Evolutionary conservation across 768 basidiomycete genomes (phyloP).

Genomic region (Russula brevipes): DNA sequence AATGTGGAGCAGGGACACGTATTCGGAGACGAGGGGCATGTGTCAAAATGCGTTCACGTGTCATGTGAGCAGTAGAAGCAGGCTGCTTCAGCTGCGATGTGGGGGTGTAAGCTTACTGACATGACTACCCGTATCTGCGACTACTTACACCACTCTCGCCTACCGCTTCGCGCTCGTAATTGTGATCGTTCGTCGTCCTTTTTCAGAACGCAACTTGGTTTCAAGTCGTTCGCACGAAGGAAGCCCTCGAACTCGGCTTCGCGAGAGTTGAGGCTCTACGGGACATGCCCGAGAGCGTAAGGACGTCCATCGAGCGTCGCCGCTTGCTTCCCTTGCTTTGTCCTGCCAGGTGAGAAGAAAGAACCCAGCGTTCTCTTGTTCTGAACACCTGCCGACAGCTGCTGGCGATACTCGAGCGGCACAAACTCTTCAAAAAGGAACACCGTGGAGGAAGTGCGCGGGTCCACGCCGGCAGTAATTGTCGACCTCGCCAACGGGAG

Average conservation of each 20-base stretch:
- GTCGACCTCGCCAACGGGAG: conserved; percentile 42
- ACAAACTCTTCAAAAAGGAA: conserved; percentile 94
- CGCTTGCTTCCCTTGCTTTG: conserved; percentile 73
- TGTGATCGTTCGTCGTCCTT: too few relatives aligned
- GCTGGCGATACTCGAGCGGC: conserved; percentile 78
- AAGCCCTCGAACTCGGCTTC: conserved; percentile 81
- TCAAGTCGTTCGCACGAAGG: conserved; percentile 38
- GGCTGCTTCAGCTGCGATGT: too few relatives aligned
- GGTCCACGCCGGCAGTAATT: conserved; percentile 44
- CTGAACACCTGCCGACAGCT: conserved; percentile 52
- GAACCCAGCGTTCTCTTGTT: conserved; percentile 59
- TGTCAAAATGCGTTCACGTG: too few relatives aligned
- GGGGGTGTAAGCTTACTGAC: too few relatives aligned
- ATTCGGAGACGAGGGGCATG: too few relatives aligned
- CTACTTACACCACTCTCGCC: too few relatives aligned
- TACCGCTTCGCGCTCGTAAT: too few relatives aligned
- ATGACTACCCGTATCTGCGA: too few relatives aligned
- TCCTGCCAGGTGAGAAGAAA: conserved; percentile 51
- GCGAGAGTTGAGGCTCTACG: conserved; percentile 47
- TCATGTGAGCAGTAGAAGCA: too few relatives aligned
- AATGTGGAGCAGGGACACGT: too few relatives aligned
- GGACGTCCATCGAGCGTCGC: conserved; percentile 75
- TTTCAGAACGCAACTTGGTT: too few relatives aligned
- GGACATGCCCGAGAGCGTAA: conserved; percentile 57
- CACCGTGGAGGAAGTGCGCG: conserved; percentile 64